These are phyloP conservation scores for Scalesia atractyloides DNA, from an alignment of 129 eudicot genomes.

Conservation along the genomic window DNA sequence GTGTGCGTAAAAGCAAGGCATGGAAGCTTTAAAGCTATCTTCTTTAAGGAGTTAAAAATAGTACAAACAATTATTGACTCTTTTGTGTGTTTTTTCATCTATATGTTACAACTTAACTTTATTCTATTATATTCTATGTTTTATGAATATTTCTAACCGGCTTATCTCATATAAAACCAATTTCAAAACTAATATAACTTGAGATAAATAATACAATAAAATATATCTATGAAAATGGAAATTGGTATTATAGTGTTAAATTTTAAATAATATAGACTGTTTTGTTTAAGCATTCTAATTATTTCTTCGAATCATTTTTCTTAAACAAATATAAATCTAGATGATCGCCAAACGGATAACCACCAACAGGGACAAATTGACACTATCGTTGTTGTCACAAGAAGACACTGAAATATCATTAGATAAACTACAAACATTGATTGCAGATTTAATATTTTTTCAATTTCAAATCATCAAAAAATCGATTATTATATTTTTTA, in stretches of 20 bases:
- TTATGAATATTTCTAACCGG: not conserved
- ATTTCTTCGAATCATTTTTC: too few relatives aligned
- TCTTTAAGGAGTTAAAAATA: not conserved
- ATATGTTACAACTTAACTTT: not conserved
- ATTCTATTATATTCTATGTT: not conserved
- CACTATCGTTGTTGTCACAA: not conserved
- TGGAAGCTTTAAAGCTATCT: conserved; percentile 28
- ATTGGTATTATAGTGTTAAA: too few relatives aligned
- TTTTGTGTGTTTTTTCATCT: not conserved
- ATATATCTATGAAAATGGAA: too few relatives aligned
- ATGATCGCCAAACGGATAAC: not conserved
- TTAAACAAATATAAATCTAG: not conserved
- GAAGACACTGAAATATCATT: not conserved
- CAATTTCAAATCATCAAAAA: too few relatives aligned
- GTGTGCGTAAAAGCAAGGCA: conserved; percentile 42
- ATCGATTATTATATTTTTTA: too few relatives aligned
- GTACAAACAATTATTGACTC: not conserved
- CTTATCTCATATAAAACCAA: too few relatives aligned
- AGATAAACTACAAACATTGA: not conserved
- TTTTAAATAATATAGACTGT: too few relatives aligned
- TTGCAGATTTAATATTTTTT: too few relatives aligned
- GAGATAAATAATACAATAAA: too few relatives aligned
- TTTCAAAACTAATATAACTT: too few relatives aligned
- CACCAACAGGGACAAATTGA: not conserved
- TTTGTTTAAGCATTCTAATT: too few relatives aligned